Evolutionary conservation across 257 asterid genomes (phyloP).

Genomic region (Solanum boliviense): DNA sequence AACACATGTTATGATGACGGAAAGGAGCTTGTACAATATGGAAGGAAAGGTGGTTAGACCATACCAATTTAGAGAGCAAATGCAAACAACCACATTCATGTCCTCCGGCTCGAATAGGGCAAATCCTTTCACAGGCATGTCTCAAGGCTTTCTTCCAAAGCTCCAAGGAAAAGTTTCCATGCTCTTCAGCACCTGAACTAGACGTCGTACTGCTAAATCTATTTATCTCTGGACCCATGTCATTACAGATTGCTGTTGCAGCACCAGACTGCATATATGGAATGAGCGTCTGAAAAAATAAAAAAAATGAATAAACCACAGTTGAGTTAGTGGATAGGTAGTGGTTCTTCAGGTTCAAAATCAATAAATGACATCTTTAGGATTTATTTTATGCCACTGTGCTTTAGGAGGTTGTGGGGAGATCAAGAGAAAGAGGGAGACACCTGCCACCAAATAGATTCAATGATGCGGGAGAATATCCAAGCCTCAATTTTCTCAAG

Average conservation of each 20-base stretch:
- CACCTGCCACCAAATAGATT: conserved; percentile 99
- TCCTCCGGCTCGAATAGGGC: conserved; percentile 75
- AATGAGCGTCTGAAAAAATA: conserved; percentile 54
- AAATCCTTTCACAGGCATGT: conserved; percentile 86
- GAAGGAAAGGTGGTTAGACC: not conserved
- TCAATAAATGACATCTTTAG: not conserved
- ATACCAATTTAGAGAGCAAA: conserved; percentile 70
- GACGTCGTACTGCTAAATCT: conserved; percentile 14
- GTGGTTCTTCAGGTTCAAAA: not conserved
- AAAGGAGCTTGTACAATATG: not conserved
- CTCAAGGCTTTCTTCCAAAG: conserved; percentile 90
- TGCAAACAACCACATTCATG: conserved; percentile 82
- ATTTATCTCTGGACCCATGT: not conserved
- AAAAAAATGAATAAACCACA: not conserved
- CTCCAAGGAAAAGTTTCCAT: conserved; percentile 54
- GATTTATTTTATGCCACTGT: not conserved
- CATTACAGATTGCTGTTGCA: conserved; percentile 26
- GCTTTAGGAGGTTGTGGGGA: not conserved
- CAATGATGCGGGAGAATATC: conserved; percentile 74
- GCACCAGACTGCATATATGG: conserved; percentile 79
- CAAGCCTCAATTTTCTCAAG: conserved; percentile 78
- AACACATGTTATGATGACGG: not conserved
- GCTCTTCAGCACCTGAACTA: conserved; percentile 47
- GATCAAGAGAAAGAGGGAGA: not conserved
- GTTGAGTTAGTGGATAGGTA: not conserved